phyloP scores from a whole-genome alignment of 2,329 filamentous ascomycete genomes.

The Alternaria atra region DNA sequence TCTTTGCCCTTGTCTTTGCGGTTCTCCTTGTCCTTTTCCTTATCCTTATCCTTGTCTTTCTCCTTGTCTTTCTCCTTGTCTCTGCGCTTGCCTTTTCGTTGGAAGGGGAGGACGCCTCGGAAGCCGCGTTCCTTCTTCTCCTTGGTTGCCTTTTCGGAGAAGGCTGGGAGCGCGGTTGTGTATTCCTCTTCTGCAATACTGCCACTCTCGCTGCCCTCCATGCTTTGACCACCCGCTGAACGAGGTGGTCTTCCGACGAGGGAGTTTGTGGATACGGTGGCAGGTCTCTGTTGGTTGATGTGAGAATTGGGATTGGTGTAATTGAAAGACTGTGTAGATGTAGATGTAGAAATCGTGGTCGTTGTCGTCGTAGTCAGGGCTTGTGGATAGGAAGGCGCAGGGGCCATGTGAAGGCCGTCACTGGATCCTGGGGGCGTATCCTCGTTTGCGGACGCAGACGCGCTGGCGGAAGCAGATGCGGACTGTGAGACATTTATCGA shows the following conservation, averaged over 20 bases:
- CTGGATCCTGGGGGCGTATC: slow-evolving; percentile 49
- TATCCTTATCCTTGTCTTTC: slow-evolving; percentile 26
- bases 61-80: slow-evolving; percentile 41
- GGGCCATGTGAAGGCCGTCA: slow-evolving; percentile 48
- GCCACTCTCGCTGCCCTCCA: slow-evolving; percentile 49
- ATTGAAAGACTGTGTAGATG: slow-evolving; percentile 23
- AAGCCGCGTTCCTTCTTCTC: slow-evolving; percentile 52
- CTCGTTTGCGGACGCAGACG: slow-evolving; percentile 44
- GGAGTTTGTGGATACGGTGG: slow-evolving; percentile 30
- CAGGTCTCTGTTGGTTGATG: slow-evolving; percentile 34
- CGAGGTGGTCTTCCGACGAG: slow-evolving; percentile 35
- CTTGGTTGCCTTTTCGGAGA: slow-evolving; percentile 45
- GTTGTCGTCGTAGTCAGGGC: slow-evolving; percentile 37
- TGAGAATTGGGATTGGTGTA: slow-evolving; percentile 38
- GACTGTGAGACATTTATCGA: slow-evolving; percentile 38
- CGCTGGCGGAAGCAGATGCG: slow-evolving; percentile 41
- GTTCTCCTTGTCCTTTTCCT: slow-evolving; percentile 28
- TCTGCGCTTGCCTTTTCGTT: slow-evolving; percentile 47
- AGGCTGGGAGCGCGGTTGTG: slow-evolving; percentile 49
- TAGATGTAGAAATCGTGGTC: slow-evolving; percentile 24
- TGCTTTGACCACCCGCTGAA: slow-evolving; percentile 35
- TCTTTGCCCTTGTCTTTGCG: slow-evolving; percentile 25
- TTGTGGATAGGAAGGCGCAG: slow-evolving; percentile 41
- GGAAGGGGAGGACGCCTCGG: slow-evolving; percentile 49
- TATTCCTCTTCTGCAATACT: slow-evolving; percentile 49